Evolutionary conservation across 2,329 filamentous ascomycete species (phyloP), one percentile per base, ranked within the genome.

Genomic region (Huntiella decipiens): DNA sequence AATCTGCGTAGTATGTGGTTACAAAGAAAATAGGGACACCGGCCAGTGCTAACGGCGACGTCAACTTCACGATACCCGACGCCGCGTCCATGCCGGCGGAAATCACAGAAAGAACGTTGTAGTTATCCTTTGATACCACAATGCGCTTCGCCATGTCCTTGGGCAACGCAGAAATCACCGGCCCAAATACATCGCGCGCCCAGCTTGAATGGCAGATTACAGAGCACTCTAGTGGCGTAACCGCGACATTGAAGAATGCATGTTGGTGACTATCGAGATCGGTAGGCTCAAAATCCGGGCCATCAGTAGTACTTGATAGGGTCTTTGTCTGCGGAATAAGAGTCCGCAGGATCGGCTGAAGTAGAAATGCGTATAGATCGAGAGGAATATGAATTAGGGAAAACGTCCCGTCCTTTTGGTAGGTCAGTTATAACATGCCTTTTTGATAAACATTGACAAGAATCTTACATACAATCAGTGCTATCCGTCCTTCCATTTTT

Each of bases 21-120:
- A 95, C 93, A 70, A 96, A 96, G 67, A 96, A 95, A 57, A 98
- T 93, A 45, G 88, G 83, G 44, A 96, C 91, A 54, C 85, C 84
- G 43, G 88, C 88, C 58, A 95, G 71, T 22, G 91, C 88, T 31
- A 96, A 69, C 4, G 88, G 91, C 45, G 79, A 87, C 5, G 87
- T 95, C 51, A 98, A 63, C 57, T 96, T 88, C 54, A 95, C 74
- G 5, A 98, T 88, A 47, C 87, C 75, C 54, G 87, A 85, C 5
- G 86, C 87, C 7, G 88, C 87, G 58, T 95, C 87, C 54, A 94
- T 77, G 5, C 87, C 86, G 54, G 87, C 82, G 52, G 83, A 86
- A 51, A 85, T 84, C 50, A 98, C 84, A 51, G 86, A 85, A 59
- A 96, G 83, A 32, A 87, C 82, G 33, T 87, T 76, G 59, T 87